Percentiles rank a stretch among this genome's conserved stretches.
Conservation (phyloP, 768 basidiomycete genomes). For the Calocybe cyanea region DNA sequence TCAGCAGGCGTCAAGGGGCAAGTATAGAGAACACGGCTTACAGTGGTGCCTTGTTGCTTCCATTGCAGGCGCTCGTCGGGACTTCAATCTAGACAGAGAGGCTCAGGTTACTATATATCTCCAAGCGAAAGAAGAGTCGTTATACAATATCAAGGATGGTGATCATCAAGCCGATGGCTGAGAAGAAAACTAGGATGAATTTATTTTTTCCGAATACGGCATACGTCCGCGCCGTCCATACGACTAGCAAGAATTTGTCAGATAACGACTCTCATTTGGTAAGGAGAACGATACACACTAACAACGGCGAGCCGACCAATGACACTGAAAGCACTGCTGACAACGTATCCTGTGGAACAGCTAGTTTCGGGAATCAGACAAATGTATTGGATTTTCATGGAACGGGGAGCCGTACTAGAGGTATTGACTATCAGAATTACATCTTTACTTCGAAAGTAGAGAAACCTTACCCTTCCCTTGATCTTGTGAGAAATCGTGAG, state of each 20-base stretch:
- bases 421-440: background rate
- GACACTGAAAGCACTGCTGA: constrained; percentile 26
- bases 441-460: too few species aligned
- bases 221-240: constrained; percentile 19
- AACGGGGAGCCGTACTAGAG: too few species aligned
- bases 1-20: too few species aligned
- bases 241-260: constrained; percentile 3
- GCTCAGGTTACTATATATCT: background rate
- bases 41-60: constrained; percentile 16
- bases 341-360: constrained; percentile 24
- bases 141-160: constrained; percentile 23
- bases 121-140: background rate
- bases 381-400: background rate
- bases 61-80: constrained; percentile 20
- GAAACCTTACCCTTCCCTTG: constrained; percentile 8
- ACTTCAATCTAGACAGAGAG: constrained; percentile 18
- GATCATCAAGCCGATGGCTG: constrained; percentile 17
- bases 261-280: background rate
- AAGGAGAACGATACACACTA: constrained; percentile 13
- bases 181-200: constrained; percentile 19
- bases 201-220: constrained; percentile 22
- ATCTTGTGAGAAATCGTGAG: constrained; percentile 19
- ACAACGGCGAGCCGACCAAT: constrained; percentile 25
- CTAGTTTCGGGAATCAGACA: constrained; percentile 7
- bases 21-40: constrained; percentile 1